phyloP scores from a whole-genome alignment of 768 basidiomycete genomes.

The Neoboletus magnificus region DNA sequence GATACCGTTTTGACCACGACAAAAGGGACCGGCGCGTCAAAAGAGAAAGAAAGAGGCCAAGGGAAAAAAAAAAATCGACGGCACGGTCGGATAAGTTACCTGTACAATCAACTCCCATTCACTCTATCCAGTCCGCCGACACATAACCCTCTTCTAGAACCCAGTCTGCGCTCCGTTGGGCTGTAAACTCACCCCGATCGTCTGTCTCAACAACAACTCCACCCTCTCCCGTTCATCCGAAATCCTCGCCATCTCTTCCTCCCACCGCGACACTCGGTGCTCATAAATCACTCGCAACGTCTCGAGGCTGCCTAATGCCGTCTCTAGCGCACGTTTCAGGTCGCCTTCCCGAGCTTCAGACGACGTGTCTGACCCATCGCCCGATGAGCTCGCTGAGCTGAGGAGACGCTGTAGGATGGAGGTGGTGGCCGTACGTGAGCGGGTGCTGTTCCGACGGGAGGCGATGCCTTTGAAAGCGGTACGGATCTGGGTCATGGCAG shows the following conservation, averaged over 20 bases:
- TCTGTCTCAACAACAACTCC: slow-evolving; percentile 62
- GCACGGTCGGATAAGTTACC: background rate
- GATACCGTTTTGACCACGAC: background rate
- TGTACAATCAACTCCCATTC: background rate
- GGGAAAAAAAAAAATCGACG: background rate
- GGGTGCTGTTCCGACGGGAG: slow-evolving; percentile 47
- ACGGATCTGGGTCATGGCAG: slow-evolving; percentile 52
- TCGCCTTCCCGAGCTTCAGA: slow-evolving; percentile 56
- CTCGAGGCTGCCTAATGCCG: slow-evolving; percentile 63
- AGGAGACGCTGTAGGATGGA: slow-evolving; percentile 48
- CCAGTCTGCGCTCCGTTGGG: slow-evolving; percentile 15
- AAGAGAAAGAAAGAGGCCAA: background rate
- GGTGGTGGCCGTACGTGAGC: slow-evolving; percentile 41
- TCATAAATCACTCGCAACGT: slow-evolving; percentile 64
- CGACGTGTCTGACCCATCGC: slow-evolving; percentile 55
- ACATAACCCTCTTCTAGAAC: too few relatives aligned
- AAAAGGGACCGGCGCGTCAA: background rate
- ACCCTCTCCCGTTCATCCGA: slow-evolving; percentile 66
- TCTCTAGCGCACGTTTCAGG: slow-evolving; percentile 63
- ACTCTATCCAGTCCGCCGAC: too few relatives aligned
- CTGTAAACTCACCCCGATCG: slow-evolving; percentile 44
- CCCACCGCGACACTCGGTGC: slow-evolving; percentile 64
- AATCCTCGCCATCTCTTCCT: slow-evolving; percentile 64
- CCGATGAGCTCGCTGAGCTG: slow-evolving; percentile 38
- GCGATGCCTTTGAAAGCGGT: slow-evolving; percentile 59